phyloP scores from a whole-genome alignment of 2,329 filamentous ascomycete genomes.

The Blastomyces percursus region DNA sequence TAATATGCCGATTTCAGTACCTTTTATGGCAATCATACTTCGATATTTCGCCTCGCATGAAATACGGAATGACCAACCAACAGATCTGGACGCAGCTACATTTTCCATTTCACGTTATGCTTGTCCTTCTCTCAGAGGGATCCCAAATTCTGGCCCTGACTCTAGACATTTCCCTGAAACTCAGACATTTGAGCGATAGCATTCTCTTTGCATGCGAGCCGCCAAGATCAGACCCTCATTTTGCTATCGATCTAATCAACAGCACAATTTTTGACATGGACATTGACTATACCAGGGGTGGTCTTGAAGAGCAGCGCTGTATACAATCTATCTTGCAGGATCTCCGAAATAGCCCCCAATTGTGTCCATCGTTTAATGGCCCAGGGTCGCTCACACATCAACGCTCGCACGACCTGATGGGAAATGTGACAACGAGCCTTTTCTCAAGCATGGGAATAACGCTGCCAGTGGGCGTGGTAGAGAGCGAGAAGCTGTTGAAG shows the following conservation, averaged over 20 bases:
- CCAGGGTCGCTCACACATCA: constrained; percentile 19
- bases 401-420: constrained; percentile 25
- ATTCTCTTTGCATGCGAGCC: constrained; percentile 32
- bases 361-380: constrained; percentile 20
- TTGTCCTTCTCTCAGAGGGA: constrained; percentile 55
- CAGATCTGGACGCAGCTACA: constrained; percentile 44
- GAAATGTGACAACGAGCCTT: constrained; percentile 31
- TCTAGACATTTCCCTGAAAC: constrained; percentile 34
- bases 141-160: constrained; percentile 46
- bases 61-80: constrained; percentile 46
- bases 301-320: constrained; percentile 22
- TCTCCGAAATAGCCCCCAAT: constrained; percentile 19
- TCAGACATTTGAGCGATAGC: constrained; percentile 30
- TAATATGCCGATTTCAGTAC: constrained; percentile 22
- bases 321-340: constrained; percentile 25
- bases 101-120: constrained; percentile 52
- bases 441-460: constrained; percentile 33
- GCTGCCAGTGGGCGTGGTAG: constrained; percentile 22
- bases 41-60: constrained; percentile 42
- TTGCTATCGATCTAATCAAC: constrained; percentile 25
- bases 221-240: constrained; percentile 20
- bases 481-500: constrained; percentile 23
- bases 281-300: constrained; percentile 28
- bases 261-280: constrained; percentile 32
- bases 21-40: constrained; percentile 56